These are phyloP conservation scores for Daucus carota DNA, from an alignment of 129 eudicot species.

Conservation along the genomic window DH1_v3.0 NC_030385.2:9336001-9336500, in stretches of 20 bases:
- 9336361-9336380: not conserved
- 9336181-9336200: not conserved
- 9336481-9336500: not conserved
- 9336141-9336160: not conserved
- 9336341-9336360: not conserved
- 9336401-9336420: not conserved
- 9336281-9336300: not conserved
- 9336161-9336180: not conserved
- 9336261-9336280: not conserved
- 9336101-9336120: constrained; percentile 23
- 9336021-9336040: constrained; percentile 49
- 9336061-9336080: constrained; percentile 63
- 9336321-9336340: not conserved
- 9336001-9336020: constrained; percentile 63
- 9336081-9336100: constrained; percentile 40
- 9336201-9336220: not conserved
- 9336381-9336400: not conserved
- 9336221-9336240: not conserved
- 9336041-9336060: constrained; percentile 35
- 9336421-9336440: not conserved
- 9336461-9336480: not conserved
- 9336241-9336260: not conserved
- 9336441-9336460: not conserved
- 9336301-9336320: not conserved
- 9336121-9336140: not conserved